A percentile compares a stretch with the other conserved stretches of the same genome.
phyloP scores from a whole-genome alignment of 305 asterid species.

The Fraxinus paxiana region DNA sequence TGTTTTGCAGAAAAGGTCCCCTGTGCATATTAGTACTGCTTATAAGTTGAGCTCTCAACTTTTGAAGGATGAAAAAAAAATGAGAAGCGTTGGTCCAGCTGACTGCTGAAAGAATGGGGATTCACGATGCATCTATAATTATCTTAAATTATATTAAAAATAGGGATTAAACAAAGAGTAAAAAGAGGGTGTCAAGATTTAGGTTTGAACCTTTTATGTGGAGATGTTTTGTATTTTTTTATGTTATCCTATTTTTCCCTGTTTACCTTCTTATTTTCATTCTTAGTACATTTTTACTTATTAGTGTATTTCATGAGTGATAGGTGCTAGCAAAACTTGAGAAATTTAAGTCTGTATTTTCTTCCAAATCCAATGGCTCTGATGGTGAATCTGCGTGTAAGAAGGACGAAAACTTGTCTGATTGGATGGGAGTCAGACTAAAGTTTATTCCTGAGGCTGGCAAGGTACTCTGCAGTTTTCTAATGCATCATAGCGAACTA shows the following conservation, averaged over 20 bases:
- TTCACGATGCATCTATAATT: background rate
- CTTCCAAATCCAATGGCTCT: conserved; percentile 43
- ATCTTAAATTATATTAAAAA: background rate
- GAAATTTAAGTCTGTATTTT: conserved; percentile 56
- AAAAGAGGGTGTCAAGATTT: background rate
- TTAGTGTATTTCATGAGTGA: conserved; percentile 10
- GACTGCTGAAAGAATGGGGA: background rate
- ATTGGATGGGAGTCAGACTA: conserved; percentile 57
- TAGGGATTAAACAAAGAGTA: background rate
- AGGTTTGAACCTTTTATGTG: conserved; percentile 5
- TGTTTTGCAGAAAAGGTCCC: background rate
- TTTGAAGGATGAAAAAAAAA: background rate
- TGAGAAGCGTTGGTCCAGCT: background rate
- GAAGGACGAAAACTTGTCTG: conserved; percentile 51
- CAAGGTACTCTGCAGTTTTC: conserved; percentile 45
- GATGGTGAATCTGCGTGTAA: conserved; percentile 32
- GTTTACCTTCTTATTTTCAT: background rate
- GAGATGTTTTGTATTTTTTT: background rate
- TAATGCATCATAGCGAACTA: background rate
- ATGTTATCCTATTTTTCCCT: background rate
- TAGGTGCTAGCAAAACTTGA: conserved; percentile 75
- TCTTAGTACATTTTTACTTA: conserved; percentile 1
- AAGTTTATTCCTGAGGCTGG: conserved; percentile 68
- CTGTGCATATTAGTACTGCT: background rate
- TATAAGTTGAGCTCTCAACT: background rate